A percentile compares a stretch with the other conserved stretches of the same genome.
These are phyloP conservation scores for Penicillium turbatum DNA, from an alignment of 495 filamentous ascomycete genomes.

Conservation along the genomic window DNA sequence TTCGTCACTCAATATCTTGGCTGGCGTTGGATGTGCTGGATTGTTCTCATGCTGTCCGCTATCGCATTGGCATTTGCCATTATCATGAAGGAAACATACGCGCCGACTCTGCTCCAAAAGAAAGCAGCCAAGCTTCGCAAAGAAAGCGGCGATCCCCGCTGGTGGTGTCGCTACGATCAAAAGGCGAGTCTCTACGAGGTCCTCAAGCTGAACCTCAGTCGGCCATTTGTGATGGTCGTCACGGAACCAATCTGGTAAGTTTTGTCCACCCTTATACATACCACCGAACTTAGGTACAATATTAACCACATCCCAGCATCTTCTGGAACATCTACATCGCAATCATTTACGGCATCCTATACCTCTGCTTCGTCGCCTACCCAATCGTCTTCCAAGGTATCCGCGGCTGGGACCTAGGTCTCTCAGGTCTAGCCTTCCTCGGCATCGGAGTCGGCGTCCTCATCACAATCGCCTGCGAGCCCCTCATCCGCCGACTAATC, in stretches of 20 bases:
- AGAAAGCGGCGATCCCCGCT: slow-evolving; percentile 68
- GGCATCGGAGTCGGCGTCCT: slow-evolving; percentile 74
- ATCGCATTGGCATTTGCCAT: slow-evolving; percentile 49
- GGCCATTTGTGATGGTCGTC: slow-evolving; percentile 73
- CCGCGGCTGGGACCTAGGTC: slow-evolving; percentile 64
- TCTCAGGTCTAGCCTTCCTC: slow-evolving; percentile 67
- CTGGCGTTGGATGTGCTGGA: slow-evolving; percentile 83
- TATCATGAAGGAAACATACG: slow-evolving; percentile 70
- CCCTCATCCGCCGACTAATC: slow-evolving; percentile 68
- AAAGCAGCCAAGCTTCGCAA: slow-evolving; percentile 67
- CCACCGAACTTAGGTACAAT: neutral
- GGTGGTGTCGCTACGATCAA: slow-evolving; percentile 73
- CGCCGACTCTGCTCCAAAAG: slow-evolving; percentile 63
- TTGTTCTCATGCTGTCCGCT: slow-evolving; percentile 65
- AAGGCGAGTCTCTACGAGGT: slow-evolving; percentile 49
- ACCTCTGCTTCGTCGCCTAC: slow-evolving; percentile 79
- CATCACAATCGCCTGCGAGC: slow-evolving; percentile 61
- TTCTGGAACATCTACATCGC: slow-evolving; percentile 77
- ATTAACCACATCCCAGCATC: slow-evolving; percentile 35
- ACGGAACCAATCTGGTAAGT: slow-evolving; percentile 77
- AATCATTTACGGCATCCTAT: slow-evolving; percentile 66
- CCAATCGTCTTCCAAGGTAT: slow-evolving; percentile 71
- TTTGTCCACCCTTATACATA: neutral
- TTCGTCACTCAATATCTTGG: slow-evolving; percentile 69
- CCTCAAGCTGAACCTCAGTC: slow-evolving; percentile 65